Conservation (phyloP, 805 yeast genomes). For the Metschnikowia corniflorae region DNA sequence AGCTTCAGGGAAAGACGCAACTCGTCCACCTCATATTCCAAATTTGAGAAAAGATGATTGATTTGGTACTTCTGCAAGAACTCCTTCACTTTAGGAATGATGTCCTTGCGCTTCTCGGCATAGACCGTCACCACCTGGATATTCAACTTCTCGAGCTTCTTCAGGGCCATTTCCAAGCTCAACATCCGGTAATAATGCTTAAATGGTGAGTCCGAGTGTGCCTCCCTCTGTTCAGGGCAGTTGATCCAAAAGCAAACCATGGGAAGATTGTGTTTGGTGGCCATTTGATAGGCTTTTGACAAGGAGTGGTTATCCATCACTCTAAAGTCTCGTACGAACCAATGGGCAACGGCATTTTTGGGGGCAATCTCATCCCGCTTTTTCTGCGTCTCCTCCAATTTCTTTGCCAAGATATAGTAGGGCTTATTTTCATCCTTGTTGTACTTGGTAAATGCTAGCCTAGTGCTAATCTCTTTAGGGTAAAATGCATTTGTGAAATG, state of each 20-base stretch:
- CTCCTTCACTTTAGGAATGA: constrained; percentile 20
- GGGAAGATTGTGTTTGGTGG: constrained; percentile 26
- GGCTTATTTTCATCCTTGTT: constrained; percentile 32
- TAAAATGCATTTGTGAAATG: constrained; percentile 14
- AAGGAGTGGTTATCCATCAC: constrained; percentile 43
- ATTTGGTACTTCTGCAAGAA: constrained; percentile 25
- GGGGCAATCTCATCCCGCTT: constrained; percentile 10
- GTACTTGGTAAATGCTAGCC: constrained; percentile 20
- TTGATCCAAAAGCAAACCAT: constrained; percentile 41
- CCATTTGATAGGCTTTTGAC: constrained; percentile 30
- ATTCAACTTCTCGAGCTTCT: constrained; percentile 27
- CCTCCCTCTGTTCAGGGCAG: constrained; percentile 37
- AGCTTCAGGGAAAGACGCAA: constrained; percentile 27
- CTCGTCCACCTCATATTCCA: constrained; percentile 46
- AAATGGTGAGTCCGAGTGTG: constrained; percentile 43
- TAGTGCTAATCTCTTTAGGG: constrained; percentile 14
- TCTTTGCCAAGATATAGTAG: constrained; percentile 17
- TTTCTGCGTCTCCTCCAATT: constrained; percentile 11
- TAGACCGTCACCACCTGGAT: constrained; percentile 40
- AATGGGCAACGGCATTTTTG: constrained; percentile 36
- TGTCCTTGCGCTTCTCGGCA: constrained; percentile 33
- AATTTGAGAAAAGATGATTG: constrained; percentile 32
- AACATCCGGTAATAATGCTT: constrained; percentile 38
- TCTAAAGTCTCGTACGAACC: constrained; percentile 48
- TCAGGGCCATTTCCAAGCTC: constrained; percentile 28